Base-by-base conservation (phyloP, 2,329 filamentous ascomycete species). In the Ophiostoma australiae region DNA sequence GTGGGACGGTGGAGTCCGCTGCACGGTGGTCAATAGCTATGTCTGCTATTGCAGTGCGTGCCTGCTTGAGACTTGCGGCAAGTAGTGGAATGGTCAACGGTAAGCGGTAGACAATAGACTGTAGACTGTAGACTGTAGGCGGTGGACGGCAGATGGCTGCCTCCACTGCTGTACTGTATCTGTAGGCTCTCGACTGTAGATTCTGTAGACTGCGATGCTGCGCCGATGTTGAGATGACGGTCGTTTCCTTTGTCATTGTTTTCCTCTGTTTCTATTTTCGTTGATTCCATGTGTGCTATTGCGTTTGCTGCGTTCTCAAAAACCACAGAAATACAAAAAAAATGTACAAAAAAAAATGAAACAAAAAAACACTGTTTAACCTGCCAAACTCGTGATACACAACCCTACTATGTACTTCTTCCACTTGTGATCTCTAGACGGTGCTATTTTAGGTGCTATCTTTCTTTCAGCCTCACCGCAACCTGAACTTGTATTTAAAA, bases 381-480 rank as follows among this genome's bases (percentile, higher is more conserved):
- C 39, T 13, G 13, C 15, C 4, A 41, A 11, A n/a, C n/a, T n/a
- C 39, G 11, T 41, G 39, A 27, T 48, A 17, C 11, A 27, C 10
- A 8, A 27, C n/a, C 8, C 10, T 10, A 13, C 23, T 27, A 27
- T 27, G 3, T 10, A 11, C 48, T 55, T 55, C n/a, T 23, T 48
- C 17, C 31, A 13, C 67, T 44, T 20, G 20, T 44, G 31, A 4
- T 35, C n/a, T 31, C n/a, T 37, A 15, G 52, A 58, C 52, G 52
- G 52, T 58, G 52, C 52, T 58, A 31, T n/a, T 58, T 58, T 58
- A 13, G 23, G 52, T 58, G 52, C 1, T 58, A 58, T 58, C 52
- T 58, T 58, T 58, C 52, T 37, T 71, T 69, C 70, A 71, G 70
- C 70, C 70, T 71, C 70, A 71, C 70, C 70, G 67, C 68, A 27